phyloP scores from a whole-genome alignment of 441 rosid genomes.

The Erodium chrysanthum region DNA sequence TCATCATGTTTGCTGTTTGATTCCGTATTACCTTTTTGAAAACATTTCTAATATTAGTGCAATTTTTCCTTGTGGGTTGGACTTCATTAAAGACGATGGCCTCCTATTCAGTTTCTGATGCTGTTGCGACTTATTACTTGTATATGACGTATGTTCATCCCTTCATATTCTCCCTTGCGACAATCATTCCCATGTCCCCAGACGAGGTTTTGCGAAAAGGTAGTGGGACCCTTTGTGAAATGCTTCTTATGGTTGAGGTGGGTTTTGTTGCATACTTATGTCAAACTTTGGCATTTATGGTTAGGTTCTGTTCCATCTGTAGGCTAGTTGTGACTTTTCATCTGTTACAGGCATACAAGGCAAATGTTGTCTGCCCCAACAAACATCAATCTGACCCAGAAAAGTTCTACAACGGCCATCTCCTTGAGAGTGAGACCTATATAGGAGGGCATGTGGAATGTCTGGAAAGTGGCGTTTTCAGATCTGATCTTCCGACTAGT shows the following conservation, averaged over 20 bases:
- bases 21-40: not conserved
- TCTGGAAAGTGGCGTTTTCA: constrained; percentile 99
- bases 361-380: constrained; percentile 95
- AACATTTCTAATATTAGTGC: constrained; percentile 24
- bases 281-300: constrained; percentile 16
- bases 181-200: constrained; percentile 96
- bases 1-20: not conserved
- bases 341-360: constrained; percentile 73
- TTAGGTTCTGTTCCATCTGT: constrained; percentile 18
- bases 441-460: constrained; percentile 99
- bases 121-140: constrained; percentile 89
- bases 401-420: constrained; percentile 67
- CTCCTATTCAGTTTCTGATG: constrained; percentile 98
- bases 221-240: constrained; percentile 98
- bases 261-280: constrained; percentile 21
- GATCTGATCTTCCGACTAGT: constrained; percentile 89
- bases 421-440: constrained; percentile 96
- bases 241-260: constrained; percentile 98
- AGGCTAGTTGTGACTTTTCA: constrained; percentile 19
- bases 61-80: constrained; percentile 17
- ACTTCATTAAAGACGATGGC: constrained; percentile 82
- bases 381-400: constrained; percentile 89
- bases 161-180: constrained; percentile 92
- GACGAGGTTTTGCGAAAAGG: constrained; percentile 99
- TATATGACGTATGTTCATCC: constrained; percentile 98